Percentiles rank a stretch among this genome's conserved stretches.
Evolutionary conservation across 2,329 filamentous ascomycete genomes (phyloP).

Genomic region (Neofusicoccum umdonicola): DNA sequence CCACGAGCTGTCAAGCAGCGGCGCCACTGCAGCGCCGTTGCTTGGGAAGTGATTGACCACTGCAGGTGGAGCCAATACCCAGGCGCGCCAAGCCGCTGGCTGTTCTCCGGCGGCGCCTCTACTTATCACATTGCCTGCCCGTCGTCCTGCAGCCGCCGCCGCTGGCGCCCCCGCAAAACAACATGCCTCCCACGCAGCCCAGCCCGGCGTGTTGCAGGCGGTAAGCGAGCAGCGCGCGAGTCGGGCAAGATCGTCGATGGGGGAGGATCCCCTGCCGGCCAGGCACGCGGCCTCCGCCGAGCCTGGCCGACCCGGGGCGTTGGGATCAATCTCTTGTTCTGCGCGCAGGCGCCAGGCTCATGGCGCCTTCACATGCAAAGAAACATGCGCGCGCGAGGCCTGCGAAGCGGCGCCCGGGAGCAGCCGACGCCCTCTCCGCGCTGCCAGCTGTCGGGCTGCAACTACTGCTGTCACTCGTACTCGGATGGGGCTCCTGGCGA

Average conservation of each 20-base stretch:
- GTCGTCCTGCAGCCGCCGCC: neutral
- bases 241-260: conserved; percentile 18
- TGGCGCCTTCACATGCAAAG: conserved; percentile 15
- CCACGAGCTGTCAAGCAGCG: conserved; percentile 19
- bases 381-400: neutral
- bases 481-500: neutral
- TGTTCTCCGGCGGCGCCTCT: neutral
- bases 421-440: conserved; percentile 6
- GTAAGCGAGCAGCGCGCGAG: conserved; percentile 9
- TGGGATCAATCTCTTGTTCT: conserved; percentile 15
- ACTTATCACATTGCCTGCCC: neutral
- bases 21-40: conserved; percentile 13
- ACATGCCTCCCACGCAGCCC: conserved; percentile 7
- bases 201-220: conserved; percentile 11
- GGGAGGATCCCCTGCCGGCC: conserved; percentile 16
- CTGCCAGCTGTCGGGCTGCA: neutral
- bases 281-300: conserved; percentile 19
- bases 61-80: conserved; percentile 15
- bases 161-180: conserved; percentile 13
- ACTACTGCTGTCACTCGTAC: neutral
- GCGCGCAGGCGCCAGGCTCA: conserved; percentile 1
- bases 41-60: conserved; percentile 14
- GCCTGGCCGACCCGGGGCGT: conserved; percentile 14
- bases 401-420: neutral
- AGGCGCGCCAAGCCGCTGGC: neutral